phyloP scores from a whole-genome alignment of 352 stramenopile genomes.

The Phytophthora constricta region DNA sequence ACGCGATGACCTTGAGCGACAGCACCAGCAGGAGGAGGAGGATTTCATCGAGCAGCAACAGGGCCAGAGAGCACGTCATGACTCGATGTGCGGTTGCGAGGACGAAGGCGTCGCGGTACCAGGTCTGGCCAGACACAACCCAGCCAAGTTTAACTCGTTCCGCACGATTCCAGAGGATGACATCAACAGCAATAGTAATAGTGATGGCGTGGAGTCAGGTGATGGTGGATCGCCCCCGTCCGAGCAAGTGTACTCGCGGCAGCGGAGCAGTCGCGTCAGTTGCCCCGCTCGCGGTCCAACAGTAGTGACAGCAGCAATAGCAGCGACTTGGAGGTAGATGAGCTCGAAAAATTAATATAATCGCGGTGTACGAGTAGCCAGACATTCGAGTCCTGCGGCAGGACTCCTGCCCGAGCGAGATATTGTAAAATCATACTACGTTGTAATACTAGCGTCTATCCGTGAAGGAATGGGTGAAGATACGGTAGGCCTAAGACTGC shows the following conservation, averaged over 20 bases:
- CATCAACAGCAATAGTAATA: slow-evolving; percentile 44
- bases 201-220: slow-evolving; percentile 24
- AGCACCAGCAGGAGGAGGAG: slow-evolving; percentile 23
- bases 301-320: slow-evolving; percentile 36
- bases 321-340: slow-evolving; percentile 37
- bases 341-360: too few relatives aligned
- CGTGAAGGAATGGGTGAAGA: too few relatives aligned
- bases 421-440: too few relatives aligned
- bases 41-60: slow-evolving; percentile 13
- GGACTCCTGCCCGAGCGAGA: too few relatives aligned
- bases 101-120: slow-evolving; percentile 80
- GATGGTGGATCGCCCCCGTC: slow-evolving; percentile 29
- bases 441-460: too few relatives aligned
- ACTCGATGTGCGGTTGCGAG: slow-evolving; percentile 48
- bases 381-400: too few relatives aligned
- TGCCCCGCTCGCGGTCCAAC: slow-evolving; percentile 22
- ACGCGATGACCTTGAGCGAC: slow-evolving; percentile 30
- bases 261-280: slow-evolving; percentile 31
- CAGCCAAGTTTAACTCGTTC: slow-evolving; percentile 89
- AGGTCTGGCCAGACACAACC: slow-evolving; percentile 74
- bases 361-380: slow-evolving; percentile 53
- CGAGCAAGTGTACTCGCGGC: slow-evolving; percentile 30
- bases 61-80: slow-evolving; percentile 28
- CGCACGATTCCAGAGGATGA: slow-evolving; percentile 60
- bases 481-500: slow-evolving; percentile 27